phyloP scores from a whole-genome alignment of 2,329 filamentous ascomycete species.

The Trichoderma sp. region DNA sequence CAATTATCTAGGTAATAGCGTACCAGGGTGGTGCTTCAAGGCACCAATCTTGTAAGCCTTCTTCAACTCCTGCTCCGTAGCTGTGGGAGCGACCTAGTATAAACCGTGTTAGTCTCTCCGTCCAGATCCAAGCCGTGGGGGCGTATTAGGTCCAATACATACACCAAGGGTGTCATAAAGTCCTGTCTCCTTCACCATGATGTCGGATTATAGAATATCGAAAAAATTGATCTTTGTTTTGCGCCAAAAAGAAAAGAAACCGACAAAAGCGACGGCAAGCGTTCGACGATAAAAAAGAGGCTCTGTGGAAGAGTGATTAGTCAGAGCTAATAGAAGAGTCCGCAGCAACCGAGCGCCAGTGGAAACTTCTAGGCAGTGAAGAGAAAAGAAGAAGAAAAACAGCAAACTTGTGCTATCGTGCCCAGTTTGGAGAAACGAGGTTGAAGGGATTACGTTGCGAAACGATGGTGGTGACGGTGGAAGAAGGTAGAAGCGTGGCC shows the following conservation, averaged over 20 bases:
- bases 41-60: conserved; percentile 84
- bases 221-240: neutral
- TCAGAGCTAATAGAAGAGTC: neutral
- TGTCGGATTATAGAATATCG: conserved; percentile 33
- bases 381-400: neutral
- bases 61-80: conserved; percentile 84
- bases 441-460: neutral
- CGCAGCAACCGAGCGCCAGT: neutral
- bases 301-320: conserved; percentile 19
- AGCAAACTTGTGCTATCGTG: neutral
- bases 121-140: neutral
- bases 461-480: neutral
- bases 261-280: neutral
- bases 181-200: conserved; percentile 77
- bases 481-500: conserved; percentile 4
- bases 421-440: neutral
- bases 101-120: conserved; percentile 24
- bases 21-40: conserved; percentile 81
- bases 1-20: conserved; percentile 31
- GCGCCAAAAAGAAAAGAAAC: conserved; percentile 8
- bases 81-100: conserved; percentile 69
- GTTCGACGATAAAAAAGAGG: neutral
- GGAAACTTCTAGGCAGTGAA: conserved; percentile 5
- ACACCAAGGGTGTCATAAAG: conserved; percentile 78
- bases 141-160: conserved; percentile 36